Evolutionary conservation across 2,329 filamentous ascomycete genomes (phyloP).

Genomic region (Ceratocystiopsis minuta): DNA sequence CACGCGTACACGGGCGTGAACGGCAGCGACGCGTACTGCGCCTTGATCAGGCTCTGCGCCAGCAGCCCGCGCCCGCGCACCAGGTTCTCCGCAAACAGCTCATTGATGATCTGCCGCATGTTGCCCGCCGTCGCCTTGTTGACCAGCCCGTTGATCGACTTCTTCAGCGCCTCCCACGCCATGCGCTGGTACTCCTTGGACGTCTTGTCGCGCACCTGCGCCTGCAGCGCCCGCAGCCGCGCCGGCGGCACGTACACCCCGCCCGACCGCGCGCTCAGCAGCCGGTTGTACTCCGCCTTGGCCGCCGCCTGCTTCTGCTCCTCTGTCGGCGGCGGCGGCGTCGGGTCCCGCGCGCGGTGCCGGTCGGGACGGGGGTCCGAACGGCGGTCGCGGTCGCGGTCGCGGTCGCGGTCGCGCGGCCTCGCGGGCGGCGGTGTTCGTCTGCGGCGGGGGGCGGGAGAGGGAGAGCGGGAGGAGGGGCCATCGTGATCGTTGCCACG

Average conservation of each 20-base stretch:
- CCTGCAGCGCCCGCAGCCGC: constrained; percentile 74
- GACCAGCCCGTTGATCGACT: constrained; percentile 95
- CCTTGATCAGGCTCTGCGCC: constrained; percentile 95
- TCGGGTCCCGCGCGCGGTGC: constrained; percentile 9
- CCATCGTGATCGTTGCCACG: neutral
- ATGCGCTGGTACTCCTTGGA: constrained; percentile 97
- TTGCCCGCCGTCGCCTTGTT: constrained; percentile 98
- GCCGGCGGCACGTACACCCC: constrained; percentile 95
- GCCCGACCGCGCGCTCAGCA: constrained; percentile 81
- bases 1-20: constrained; percentile 95
- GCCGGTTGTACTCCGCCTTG: constrained; percentile 84
- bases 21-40: constrained; percentile 83
- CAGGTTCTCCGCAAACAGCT: constrained; percentile 88
- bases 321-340: constrained; percentile 36
- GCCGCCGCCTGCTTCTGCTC: constrained; percentile 76
- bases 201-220: constrained; percentile 89
- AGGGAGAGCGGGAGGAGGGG: too few relatives aligned
- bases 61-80: constrained; percentile 82
- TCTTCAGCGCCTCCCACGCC: constrained; percentile 97
- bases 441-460: too few relatives aligned
- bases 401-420: neutral
- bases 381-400: neutral
- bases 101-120: constrained; percentile 93
- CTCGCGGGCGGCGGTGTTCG: neutral
- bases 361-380: neutral